These are phyloP conservation scores for Biscutella laevigata DNA, from an alignment of 441 rosid genomes.

Conservation along the genomic window DNA sequence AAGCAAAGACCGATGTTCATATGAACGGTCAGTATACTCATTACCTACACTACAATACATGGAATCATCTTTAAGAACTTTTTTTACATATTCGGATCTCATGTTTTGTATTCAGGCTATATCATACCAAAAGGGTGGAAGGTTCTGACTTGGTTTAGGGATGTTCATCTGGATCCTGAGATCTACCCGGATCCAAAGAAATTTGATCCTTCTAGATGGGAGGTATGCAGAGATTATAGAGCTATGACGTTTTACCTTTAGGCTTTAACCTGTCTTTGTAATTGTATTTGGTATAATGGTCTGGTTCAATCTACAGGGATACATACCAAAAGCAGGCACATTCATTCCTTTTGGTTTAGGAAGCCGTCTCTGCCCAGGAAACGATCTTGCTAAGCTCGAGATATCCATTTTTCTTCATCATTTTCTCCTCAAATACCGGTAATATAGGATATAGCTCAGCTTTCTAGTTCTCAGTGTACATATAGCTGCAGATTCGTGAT, in stretches of 20 bases:
- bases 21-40: conserved; percentile 36
- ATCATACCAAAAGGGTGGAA: conserved; percentile 82
- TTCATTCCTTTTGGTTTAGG: conserved; percentile 92
- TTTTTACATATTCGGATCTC: background rate
- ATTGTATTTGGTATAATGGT: too few relatives aligned
- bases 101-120: conserved; percentile 40
- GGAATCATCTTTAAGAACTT: background rate
- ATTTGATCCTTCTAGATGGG: conserved; percentile 85
- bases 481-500: background rate
- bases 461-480: background rate
- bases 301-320: conserved; percentile 28
- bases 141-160: conserved; percentile 72
- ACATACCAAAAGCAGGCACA: conserved; percentile 40
- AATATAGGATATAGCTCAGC: background rate
- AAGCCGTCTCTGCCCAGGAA: conserved; percentile 75
- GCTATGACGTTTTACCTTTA: background rate
- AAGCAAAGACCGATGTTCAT: conserved; percentile 50
- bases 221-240: conserved; percentile 35
- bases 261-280: background rate
- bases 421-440: conserved; percentile 63
- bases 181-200: conserved; percentile 55
- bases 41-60: background rate
- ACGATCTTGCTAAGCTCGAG: conserved; percentile 84
- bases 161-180: conserved; percentile 50
- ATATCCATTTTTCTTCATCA: conserved; percentile 73